phyloP scores from a whole-genome alignment of 371 early-diverging fungal genomes.

The Nosema muscidifuracis region DNA sequence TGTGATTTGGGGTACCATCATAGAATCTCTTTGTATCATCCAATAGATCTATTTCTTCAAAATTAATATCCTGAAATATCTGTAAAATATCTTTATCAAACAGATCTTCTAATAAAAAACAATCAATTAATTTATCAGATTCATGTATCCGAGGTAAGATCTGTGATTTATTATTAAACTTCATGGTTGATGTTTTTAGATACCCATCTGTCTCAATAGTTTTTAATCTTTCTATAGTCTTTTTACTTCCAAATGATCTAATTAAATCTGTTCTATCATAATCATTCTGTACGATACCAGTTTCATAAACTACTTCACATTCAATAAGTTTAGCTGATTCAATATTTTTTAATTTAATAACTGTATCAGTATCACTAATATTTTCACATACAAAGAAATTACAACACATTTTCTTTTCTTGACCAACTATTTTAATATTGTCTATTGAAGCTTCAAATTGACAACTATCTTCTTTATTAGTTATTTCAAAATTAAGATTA shows the following conservation, averaged over 20 bases:
- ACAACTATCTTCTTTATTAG: slow-evolving; percentile 6
- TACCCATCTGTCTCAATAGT: slow-evolving; percentile 18
- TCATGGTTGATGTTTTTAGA: not conserved
- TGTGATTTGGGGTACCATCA: slow-evolving; percentile 6
- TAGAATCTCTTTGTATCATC: slow-evolving; percentile 10
- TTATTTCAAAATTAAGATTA: slow-evolving; percentile 12
- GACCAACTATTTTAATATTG: slow-evolving; percentile 2
- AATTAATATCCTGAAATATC: slow-evolving; percentile 1
- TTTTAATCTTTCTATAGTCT: slow-evolving; percentile 4
- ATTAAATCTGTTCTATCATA: not conserved
- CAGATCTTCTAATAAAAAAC: slow-evolving; percentile 25
- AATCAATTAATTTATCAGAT: not conserved
- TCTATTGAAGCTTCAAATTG: slow-evolving; percentile 7
- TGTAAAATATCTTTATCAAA: slow-evolving; percentile 9
- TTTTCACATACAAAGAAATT: slow-evolving; percentile 17
- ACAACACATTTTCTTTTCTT: slow-evolving; percentile 12
- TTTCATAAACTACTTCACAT: slow-evolving; percentile 24
- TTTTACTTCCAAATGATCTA: slow-evolving; percentile 37
- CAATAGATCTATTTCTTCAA: slow-evolving; percentile 19
- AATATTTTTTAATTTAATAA: not conserved
- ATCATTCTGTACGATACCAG: not conserved
- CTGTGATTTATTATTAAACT: slow-evolving; percentile 8
- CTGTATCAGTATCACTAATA: not conserved
- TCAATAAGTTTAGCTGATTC: not conserved
- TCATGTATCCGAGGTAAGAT: slow-evolving; percentile 17